Base-by-base conservation (phyloP, 73 alveolate species). In the Paraurostyla sp. region DNA sequence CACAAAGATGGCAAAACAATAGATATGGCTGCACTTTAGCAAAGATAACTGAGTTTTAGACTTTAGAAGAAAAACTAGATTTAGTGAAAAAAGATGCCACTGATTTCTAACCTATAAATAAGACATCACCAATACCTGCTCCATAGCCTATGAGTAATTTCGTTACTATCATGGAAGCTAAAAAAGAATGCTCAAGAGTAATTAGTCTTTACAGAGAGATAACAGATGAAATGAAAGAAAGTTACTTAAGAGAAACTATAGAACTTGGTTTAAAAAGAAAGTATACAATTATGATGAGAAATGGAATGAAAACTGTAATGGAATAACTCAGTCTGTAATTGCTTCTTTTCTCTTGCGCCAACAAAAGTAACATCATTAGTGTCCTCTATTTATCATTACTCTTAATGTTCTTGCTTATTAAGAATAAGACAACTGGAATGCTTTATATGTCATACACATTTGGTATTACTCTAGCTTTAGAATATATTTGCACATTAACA, bases 351-450 rank as follows among this genome's bases (percentile, higher is more conserved):
- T 78, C 89, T 35, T 50, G 80, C 43, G 89, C 89, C 7, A 50
- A 51, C 40, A 78, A 78, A 42, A 40, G 75, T 51, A 78, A 78
- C 32, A 54, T 78, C 32, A 36, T 78, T n/a, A 51, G 80, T 54
- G 35, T 78, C n/a, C 42, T 78, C 9, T 78, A 78, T 36, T 57
- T 78, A 13, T 76, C 80, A 43, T 38, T 78, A 15, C 89, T 78
- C 63, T 40, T 78, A 29, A 54, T 60, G 13, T 52, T 78, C 80
- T 20, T 78, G 6, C 43, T 78, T 9, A 78, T 78, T n/a, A 54
- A 52, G 22, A 78, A 78, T 46, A 78, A 78, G 50, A 52, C 89
- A 29, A 78, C 89, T 4, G 80, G 80, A 51, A 78, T 78, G 89
- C 76, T 50, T n/a, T 29, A 30, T 63, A 25, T 78, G 65, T 36